These are phyloP conservation scores for Tulasnella sp. DNA, from an alignment of 768 basidiomycete genomes.

Conservation along the genomic window DNA sequence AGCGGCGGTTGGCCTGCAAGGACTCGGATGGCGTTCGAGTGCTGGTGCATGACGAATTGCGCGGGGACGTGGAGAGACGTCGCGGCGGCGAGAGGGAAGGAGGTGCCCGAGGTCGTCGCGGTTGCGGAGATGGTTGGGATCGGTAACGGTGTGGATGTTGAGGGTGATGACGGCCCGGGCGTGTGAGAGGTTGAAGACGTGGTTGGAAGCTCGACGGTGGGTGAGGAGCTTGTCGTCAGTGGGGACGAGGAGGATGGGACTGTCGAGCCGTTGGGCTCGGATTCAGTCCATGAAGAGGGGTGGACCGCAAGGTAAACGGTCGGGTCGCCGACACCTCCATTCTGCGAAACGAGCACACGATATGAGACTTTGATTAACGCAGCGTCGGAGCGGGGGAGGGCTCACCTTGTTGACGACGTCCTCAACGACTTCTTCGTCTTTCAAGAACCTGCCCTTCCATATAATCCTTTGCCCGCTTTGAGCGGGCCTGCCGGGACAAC, in stretches of 20 bases:
- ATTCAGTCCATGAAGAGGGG: constrained; percentile 7
- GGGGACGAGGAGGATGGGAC: neutral
- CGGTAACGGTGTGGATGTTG: neutral
- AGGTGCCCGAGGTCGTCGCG: neutral
- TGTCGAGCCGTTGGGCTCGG: neutral
- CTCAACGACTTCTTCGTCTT: constrained; percentile 4
- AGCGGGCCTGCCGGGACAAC: constrained; percentile 3
- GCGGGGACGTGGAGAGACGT: constrained; percentile 6
- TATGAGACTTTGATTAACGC: too few species aligned
- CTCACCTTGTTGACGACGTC: neutral
- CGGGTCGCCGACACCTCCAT: neutral
- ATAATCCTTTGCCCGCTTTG: constrained; percentile 8
- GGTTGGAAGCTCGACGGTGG: neutral
- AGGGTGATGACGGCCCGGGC: neutral
- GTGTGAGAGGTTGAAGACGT: neutral
- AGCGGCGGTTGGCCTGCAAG: constrained; percentile 2
- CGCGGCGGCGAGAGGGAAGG: neutral
- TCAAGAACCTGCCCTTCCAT: constrained; percentile 9
- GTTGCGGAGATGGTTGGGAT: neutral
- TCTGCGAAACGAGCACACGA: neutral
- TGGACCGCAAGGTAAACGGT: constrained; percentile 6
- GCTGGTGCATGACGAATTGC: constrained; percentile 14
- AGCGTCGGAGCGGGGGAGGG: neutral
- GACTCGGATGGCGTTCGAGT: constrained; percentile 15
- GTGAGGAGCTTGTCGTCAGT: neutral